A percentile compares a stretch with the other conserved stretches of the same genome.
phyloP scores from a whole-genome alignment of 768 basidiomycete species.

The Mycena alexandri region DNA sequence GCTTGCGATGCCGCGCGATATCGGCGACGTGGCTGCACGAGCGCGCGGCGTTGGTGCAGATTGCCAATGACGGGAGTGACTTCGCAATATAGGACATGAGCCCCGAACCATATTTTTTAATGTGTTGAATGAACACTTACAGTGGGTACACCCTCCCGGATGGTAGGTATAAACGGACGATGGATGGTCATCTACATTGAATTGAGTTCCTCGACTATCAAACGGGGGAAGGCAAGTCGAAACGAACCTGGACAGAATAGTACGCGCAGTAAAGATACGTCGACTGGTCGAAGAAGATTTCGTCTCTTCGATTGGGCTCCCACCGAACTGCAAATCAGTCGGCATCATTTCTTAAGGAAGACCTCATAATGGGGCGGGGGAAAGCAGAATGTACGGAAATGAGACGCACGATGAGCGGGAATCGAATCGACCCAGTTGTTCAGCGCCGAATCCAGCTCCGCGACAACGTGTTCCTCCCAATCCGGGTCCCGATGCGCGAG shows the following conservation, averaged over 20 bases:
- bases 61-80: conserved; percentile 75
- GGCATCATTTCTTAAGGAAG: conserved; percentile 45
- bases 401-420: conserved; percentile 51
- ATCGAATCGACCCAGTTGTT: conserved; percentile 83
- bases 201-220: too few relatives aligned
- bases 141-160: conserved; percentile 48
- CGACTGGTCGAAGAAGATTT: conserved; percentile 66
- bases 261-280: conserved; percentile 62
- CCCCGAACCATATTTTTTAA: too few relatives aligned
- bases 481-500: conserved; percentile 57
- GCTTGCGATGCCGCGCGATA: conserved; percentile 49
- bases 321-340: conserved; percentile 51
- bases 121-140: not conserved
- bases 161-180: conserved; percentile 81
- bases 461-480: conserved; percentile 75
- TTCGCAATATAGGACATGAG: not conserved
- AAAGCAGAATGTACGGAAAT: not conserved
- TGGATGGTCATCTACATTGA: conserved; percentile 70
- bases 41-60: conserved; percentile 87
- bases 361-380: too few relatives aligned
- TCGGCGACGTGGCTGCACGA: conserved; percentile 82
- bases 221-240: too few relatives aligned
- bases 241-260: conserved; percentile 58
- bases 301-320: conserved; percentile 54
- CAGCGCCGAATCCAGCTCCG: conserved; percentile 80